phyloP scores from a whole-genome alignment of 2,329 filamentous ascomycete genomes.

The Polytolypa hystricis region DNA sequence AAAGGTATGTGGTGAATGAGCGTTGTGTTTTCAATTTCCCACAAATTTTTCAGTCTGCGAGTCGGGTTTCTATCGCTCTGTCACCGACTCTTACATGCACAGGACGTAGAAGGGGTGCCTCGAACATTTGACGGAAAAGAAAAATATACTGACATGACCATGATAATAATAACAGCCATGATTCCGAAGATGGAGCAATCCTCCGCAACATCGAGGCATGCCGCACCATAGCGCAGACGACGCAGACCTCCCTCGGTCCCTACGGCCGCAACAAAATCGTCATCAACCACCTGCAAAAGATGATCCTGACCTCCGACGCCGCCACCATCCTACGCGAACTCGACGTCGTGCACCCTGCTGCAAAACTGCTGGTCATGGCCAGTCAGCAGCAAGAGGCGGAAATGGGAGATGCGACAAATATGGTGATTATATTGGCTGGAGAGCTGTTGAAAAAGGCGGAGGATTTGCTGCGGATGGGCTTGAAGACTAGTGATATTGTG shows the following conservation, averaged over 20 bases:
- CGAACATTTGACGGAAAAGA: background rate
- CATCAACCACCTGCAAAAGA: constrained; percentile 99
- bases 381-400: constrained; percentile 97
- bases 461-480: constrained; percentile 87
- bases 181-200: constrained; percentile 96
- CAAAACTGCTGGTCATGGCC: constrained; percentile 96
- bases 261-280: constrained; percentile 99
- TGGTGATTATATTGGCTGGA: constrained; percentile 91
- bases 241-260: constrained; percentile 91
- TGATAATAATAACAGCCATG: constrained; percentile 67
- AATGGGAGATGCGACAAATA: constrained; percentile 97
- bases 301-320: constrained; percentile 96
- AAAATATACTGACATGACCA: too few relatives aligned
- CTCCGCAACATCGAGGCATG: constrained; percentile 98
- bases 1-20: constrained; percentile 53
- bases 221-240: constrained; percentile 86
- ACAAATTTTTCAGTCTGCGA: too few relatives aligned
- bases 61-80: too few relatives aligned
- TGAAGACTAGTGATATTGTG: constrained; percentile 97
- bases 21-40: too few relatives aligned
- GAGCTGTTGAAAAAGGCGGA: constrained; percentile 96
- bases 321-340: constrained; percentile 95
- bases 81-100: too few relatives aligned
- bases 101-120: too few relatives aligned
- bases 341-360: constrained; percentile 95